Percentiles rank a stretch among this genome's conserved stretches.
These are phyloP conservation scores for Colletotrichum musae DNA, from an alignment of 2,329 filamentous ascomycete genomes.

Conservation along the genomic window DNA sequence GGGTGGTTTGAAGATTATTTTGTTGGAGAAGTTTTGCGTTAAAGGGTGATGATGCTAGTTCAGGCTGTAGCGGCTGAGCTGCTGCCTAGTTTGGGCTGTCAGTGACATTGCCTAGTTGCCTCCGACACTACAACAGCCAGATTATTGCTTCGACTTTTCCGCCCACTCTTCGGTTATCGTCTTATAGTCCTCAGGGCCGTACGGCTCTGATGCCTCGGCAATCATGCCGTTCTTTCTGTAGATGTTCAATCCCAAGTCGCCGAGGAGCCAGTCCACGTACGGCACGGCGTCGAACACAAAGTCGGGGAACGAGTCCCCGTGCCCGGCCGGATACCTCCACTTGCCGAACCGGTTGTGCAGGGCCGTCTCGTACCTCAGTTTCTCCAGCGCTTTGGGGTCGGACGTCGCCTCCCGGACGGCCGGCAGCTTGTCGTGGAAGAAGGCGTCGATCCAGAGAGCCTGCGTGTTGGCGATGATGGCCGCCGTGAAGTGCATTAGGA, in stretches of 20 bases:
- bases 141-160: constrained; percentile 14
- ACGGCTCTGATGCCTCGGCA: constrained; percentile 68
- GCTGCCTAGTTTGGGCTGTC: constrained; percentile 15
- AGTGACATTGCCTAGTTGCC: not conserved
- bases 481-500: constrained; percentile 49
- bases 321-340: constrained; percentile 78
- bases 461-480: constrained; percentile 52
- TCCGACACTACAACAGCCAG: not conserved
- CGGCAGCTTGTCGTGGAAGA: constrained; percentile 59
- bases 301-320: constrained; percentile 74
- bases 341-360: constrained; percentile 78
- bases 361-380: constrained; percentile 68
- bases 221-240: constrained; percentile 68
- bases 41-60: not conserved
- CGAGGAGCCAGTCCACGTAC: constrained; percentile 78
- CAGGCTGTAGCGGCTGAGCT: not conserved
- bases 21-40: not conserved
- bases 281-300: constrained; percentile 84
- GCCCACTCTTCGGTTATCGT: constrained; percentile 68
- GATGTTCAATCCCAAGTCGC: constrained; percentile 73
- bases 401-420: constrained; percentile 42
- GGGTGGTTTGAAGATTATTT: no score
- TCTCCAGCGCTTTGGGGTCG: constrained; percentile 52
- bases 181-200: constrained; percentile 72
- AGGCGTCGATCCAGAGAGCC: constrained; percentile 60